phyloP scores from a whole-genome alignment of 306 rosid genomes.

The Medicago arabica region DNA sequence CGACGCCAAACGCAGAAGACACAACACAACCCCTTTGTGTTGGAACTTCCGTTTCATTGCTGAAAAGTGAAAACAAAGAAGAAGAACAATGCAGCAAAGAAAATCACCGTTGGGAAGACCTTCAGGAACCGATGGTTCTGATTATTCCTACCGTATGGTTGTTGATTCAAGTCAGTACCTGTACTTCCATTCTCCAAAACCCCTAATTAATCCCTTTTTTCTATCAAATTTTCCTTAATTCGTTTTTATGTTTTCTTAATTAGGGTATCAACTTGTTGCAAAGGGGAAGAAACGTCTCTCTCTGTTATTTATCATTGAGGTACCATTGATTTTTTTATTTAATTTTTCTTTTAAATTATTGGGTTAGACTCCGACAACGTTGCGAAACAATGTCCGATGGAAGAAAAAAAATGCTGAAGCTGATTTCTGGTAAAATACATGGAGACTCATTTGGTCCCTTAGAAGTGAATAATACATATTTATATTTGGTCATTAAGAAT shows the following conservation, averaged over 20 bases:
- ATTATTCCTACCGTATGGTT: conserved; percentile 84
- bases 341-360: neutral
- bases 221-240: neutral
- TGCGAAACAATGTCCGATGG: no score
- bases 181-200: conserved; percentile 33
- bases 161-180: conserved; percentile 82
- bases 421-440: no score
- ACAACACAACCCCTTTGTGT: no score
- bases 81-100: conserved; percentile 61
- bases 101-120: conserved; percentile 70
- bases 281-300: conserved; percentile 67
- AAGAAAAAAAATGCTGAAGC: no score
- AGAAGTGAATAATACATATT: no score
- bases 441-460: no score
- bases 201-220: neutral
- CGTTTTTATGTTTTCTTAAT: conserved; percentile 22
- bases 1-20: no score
- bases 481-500: no score
- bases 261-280: conserved; percentile 89
- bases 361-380: no score
- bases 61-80: no score
- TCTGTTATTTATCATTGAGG: conserved; percentile 61
- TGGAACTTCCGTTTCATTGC: no score
- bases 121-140: conserved; percentile 91
- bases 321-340: conserved; percentile 18